Conservation (phyloP, 148 eudicot species). For the Spergularia bocconei region DNA sequence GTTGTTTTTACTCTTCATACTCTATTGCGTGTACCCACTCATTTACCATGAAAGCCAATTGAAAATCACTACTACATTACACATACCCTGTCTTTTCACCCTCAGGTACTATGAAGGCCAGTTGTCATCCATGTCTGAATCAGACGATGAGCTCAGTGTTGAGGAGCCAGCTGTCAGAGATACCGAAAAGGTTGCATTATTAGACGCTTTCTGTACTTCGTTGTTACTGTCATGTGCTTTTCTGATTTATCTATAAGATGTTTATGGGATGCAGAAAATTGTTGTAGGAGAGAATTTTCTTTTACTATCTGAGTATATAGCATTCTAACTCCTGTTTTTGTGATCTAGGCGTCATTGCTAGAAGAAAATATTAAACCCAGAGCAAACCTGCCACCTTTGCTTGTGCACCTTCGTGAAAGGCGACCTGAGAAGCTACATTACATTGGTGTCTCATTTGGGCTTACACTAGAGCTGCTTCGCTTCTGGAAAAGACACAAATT, state of each 20-base stretch:
- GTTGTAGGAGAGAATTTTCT: neutral
- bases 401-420: slow-evolving; percentile 75
- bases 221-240: no score
- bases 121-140: slow-evolving; percentile 61
- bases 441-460: slow-evolving; percentile 94
- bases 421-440: slow-evolving; percentile 90
- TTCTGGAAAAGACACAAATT: slow-evolving; percentile 92
- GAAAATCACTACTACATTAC: neutral
- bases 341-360: slow-evolving; percentile 70
- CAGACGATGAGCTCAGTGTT: slow-evolving; percentile 47
- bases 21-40: neutral
- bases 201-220: no score
- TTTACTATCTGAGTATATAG: neutral
- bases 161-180: slow-evolving; percentile 52
- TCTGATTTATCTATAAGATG: no score
- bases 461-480: slow-evolving; percentile 82
- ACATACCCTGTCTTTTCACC: slow-evolving; percentile 6
- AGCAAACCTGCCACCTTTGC: slow-evolving; percentile 83
- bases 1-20: neutral
- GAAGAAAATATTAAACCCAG: slow-evolving; percentile 85
- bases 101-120: slow-evolving; percentile 92
- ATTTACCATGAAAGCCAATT: no score
- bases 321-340: neutral
- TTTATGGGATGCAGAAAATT: no score
- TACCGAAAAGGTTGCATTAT: slow-evolving; percentile 55